Percentiles rank a stretch among this genome's conserved stretches.
Evolutionary conservation across 1,284 basidiomycete species (phyloP).

Genomic region (Spongispora temasekensis): DNA sequence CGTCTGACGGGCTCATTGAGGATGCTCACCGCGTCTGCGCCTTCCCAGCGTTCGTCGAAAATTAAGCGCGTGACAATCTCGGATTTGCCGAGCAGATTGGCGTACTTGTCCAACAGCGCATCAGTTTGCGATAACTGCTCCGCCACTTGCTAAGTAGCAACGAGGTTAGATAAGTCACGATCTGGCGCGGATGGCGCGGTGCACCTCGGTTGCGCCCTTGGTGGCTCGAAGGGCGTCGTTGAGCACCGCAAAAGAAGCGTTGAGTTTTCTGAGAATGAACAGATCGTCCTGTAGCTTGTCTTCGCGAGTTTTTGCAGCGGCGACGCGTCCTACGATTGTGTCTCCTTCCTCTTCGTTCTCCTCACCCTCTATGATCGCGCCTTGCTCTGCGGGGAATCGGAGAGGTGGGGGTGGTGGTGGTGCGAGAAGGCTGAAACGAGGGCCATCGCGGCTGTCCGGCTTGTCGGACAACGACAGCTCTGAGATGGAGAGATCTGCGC

Average conservation of each 20-base stretch:
- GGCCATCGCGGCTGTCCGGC: constrained; percentile 31
- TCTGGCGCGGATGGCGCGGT: constrained; percentile 15
- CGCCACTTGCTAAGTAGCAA: constrained; percentile 53
- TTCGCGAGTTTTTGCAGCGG: constrained; percentile 53
- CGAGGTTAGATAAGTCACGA: constrained; percentile 2
- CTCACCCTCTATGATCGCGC: constrained; percentile 29
- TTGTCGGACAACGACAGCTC: constrained; percentile 56
- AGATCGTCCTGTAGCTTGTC: constrained; percentile 73
- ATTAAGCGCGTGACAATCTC: constrained; percentile 66
- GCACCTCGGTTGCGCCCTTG: constrained; percentile 65
- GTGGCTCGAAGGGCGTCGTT: constrained; percentile 64
- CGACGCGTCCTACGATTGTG: constrained; percentile 19
- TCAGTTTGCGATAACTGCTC: constrained; percentile 68
- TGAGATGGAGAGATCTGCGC: constrained; percentile 61
- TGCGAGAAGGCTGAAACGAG: constrained; percentile 45
- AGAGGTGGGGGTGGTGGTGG: constrained; percentile 37
- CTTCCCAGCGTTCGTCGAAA: constrained; percentile 73
- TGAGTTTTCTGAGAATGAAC: constrained; percentile 69
- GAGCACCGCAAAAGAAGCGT: constrained; percentile 63
- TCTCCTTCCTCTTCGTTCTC: constrained; percentile 32
- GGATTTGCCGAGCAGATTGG: constrained; percentile 65
- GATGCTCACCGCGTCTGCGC: constrained; percentile 60
- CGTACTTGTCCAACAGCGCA: constrained; percentile 70
- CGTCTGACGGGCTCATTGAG: background rate
- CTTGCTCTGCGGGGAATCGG: constrained; percentile 26